A percentile compares a stretch with the other conserved stretches of the same genome.
Conservation (phyloP, 805 yeast species). For the Suhomyces vadensis region DNA sequence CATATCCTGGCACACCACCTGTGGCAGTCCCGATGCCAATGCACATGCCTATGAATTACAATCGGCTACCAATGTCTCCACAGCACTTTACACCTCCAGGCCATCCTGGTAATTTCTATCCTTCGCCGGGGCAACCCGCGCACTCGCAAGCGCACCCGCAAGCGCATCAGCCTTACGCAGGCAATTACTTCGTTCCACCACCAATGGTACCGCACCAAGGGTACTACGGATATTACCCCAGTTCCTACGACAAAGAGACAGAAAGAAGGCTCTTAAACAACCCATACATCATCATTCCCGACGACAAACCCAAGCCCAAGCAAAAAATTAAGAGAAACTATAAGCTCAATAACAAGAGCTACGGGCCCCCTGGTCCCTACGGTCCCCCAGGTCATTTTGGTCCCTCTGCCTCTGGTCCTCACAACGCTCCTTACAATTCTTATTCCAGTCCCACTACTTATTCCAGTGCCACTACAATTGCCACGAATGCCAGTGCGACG, state of each 20-base stretch:
- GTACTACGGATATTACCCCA: constrained; percentile 9
- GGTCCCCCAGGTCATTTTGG: too few species aligned
- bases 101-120: constrained; percentile 3
- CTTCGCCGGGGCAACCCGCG: constrained; percentile 6
- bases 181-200: constrained; percentile 1
- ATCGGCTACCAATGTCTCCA: not conserved
- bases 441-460: too few species aligned
- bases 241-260: constrained; percentile 26
- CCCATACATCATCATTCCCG: constrained; percentile 31
- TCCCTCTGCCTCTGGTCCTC: too few species aligned
- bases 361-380: not conserved
- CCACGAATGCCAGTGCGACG: too few species aligned
- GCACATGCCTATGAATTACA: constrained; percentile 1
- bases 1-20: constrained; percentile 1
- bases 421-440: too few species aligned
- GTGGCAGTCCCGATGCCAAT: constrained; percentile 7
- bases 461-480: too few species aligned
- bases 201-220: constrained; percentile 5
- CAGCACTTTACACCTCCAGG: constrained; percentile 4
- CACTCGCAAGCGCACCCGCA: constrained; percentile 3
- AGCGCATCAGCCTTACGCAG: constrained; percentile 2
- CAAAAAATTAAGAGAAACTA: constrained; percentile 3
- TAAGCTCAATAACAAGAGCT: constrained; percentile 1
- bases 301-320: constrained; percentile 15
- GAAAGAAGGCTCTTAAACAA: constrained; percentile 29